Base-by-base conservation (phyloP, 179 eudicot genomes). In the Sideroxylon spinosum region DNA sequence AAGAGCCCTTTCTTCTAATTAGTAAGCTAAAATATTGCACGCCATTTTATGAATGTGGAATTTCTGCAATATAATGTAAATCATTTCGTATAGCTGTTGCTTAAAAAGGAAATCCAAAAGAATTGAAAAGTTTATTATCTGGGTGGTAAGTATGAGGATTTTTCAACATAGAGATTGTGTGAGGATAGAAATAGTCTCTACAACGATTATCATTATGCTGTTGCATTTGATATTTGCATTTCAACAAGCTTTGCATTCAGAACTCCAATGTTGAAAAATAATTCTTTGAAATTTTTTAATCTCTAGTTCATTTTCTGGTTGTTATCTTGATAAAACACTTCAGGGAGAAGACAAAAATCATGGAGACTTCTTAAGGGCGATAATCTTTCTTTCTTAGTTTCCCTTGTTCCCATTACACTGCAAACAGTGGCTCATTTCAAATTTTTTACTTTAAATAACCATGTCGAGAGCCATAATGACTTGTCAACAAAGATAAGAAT, bases 391-490 rank as follows among this genome's bases (percentile, higher is more conserved):
- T 68, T 66, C 52, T 22, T 22, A 50, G 10, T 26, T 17, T 20
- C 22, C 44, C 0, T n/a, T 63, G 17, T 52, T 55, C 37, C 23
- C 25, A 23, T 48, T 46, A 19, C 32, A 75, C 17, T 20, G 32
- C 11, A 7, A 50, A 20, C 3, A 5, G 12, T 25, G 62, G 9
- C 25, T 53, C 23, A 12, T 13, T 37, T 57, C 48, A 37, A 14
- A 37, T 78, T 14, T 14, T n/a, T n/a, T n/a, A n/a, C n/a, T n/a
- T 22, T 48, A 4, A 75, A 85, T 87, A 86, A 85, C 13, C 89
- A 87, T 71, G 84, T 87, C 28, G 89, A 87, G 75, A 86, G 89
- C 71, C 85, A 87, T 75, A 79, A 85, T 68, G 84, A 86, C 63
- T 72, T 86, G 69, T 82, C 89, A 23, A 86, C 89, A 64, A 86